Conservation (phyloP, 139 green algal genomes). For the Tetraselmis striata region DNA sequence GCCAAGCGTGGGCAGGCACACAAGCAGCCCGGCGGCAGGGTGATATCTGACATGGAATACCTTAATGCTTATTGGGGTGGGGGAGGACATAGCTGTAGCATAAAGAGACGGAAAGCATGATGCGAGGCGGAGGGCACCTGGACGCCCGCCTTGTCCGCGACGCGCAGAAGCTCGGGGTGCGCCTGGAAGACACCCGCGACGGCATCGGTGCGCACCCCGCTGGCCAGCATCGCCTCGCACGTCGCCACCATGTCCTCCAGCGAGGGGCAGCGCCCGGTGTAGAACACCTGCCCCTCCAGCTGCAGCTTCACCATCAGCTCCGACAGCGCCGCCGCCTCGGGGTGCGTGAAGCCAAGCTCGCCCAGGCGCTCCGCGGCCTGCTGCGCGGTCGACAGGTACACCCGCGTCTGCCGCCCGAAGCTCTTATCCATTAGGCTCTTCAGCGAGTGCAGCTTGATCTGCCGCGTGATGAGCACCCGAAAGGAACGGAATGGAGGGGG, state of each 20-base stretch:
- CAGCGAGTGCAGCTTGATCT: not conserved
- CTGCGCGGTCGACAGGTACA: not conserved
- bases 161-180: not conserved
- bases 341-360: not conserved
- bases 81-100: too few relatives aligned
- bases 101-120: too few relatives aligned
- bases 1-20: not conserved
- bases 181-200: not conserved
- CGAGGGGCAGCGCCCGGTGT: not conserved
- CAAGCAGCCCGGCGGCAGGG: not conserved
- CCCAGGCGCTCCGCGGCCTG: not conserved
- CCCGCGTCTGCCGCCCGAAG: not conserved
- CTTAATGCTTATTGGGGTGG: too few relatives aligned
- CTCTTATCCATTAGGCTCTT: not conserved
- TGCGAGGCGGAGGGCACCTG: not conserved
- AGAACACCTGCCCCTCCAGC: not conserved
- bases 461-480: too few relatives aligned
- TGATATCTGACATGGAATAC: too few relatives aligned
- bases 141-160: not conserved
- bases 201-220: not conserved
- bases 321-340: not conserved
- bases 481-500: too few relatives aligned
- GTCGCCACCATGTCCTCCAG: not conserved
- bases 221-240: not conserved
- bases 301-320: not conserved